phyloP scores from a whole-genome alignment of 441 rosid genomes.

The Syzygium syzygioides region DNA sequence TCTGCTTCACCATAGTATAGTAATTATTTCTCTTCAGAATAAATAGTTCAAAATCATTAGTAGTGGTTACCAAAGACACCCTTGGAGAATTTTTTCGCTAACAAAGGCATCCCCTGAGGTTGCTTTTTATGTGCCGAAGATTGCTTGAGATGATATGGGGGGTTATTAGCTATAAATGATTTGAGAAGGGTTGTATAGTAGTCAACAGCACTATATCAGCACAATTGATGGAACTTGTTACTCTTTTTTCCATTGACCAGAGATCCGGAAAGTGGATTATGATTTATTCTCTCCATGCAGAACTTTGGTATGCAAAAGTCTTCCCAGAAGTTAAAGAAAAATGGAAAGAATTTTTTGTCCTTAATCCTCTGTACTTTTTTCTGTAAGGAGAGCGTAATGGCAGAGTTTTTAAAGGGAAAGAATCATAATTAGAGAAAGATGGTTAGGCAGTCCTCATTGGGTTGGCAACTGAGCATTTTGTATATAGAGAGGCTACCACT shows the following conservation, averaged over 20 bases:
- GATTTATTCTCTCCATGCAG: not conserved
- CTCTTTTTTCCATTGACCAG: not conserved
- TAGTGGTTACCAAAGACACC: not conserved
- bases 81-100: not conserved
- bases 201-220: not conserved
- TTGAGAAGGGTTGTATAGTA: not conserved
- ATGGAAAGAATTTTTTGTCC: not conserved
- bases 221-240: not conserved
- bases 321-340: not conserved
- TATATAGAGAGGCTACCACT: not conserved
- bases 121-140: not conserved
- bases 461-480: not conserved
- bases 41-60: not conserved
- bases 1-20: not conserved
- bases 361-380: not conserved
- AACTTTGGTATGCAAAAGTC: not conserved
- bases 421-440: not conserved
- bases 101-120: not conserved
- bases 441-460: not conserved
- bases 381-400: not conserved
- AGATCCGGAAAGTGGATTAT: not conserved
- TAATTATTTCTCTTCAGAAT: not conserved
- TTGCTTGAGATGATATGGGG: not conserved
- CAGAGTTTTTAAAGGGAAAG: not conserved
- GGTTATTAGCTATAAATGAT: not conserved